phyloP scores from a whole-genome alignment of 1,139 yeast species.

The Suhomyces bribrorum region DNA sequence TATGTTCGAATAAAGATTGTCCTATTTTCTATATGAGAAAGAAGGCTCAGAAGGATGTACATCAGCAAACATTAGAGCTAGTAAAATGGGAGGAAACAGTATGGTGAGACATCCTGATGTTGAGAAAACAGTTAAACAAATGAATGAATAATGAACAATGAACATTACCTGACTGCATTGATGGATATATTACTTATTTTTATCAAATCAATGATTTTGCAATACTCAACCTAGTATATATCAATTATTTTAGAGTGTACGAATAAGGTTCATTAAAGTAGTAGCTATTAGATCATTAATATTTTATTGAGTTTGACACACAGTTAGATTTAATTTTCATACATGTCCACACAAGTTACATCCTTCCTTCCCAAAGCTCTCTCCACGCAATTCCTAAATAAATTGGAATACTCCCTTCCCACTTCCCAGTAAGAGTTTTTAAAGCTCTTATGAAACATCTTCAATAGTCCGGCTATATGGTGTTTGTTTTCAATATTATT shows the following conservation, averaged over 20 bases:
- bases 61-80: constrained; percentile 66
- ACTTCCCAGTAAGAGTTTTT: constrained; percentile 55
- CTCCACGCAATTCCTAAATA: constrained; percentile 55
- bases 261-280: too few species aligned
- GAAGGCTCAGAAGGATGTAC: constrained; percentile 87
- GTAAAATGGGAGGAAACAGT: constrained; percentile 67
- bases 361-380: constrained; percentile 54
- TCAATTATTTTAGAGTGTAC: too few species aligned
- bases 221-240: too few species aligned
- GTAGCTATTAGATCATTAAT: too few species aligned
- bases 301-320: too few species aligned
- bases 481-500: constrained; percentile 35
- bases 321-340: constrained; percentile 23
- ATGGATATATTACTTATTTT: too few species aligned
- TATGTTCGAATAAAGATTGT: constrained; percentile 94
- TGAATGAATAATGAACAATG: too few species aligned
- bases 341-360: constrained; percentile 54
- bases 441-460: constrained; percentile 29
- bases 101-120: too few species aligned
- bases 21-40: constrained; percentile 97
- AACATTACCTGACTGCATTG: too few species aligned
- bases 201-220: too few species aligned
- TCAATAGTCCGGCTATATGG: constrained; percentile 55
- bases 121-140: too few species aligned
- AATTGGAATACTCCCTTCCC: constrained; percentile 55